phyloP scores from a whole-genome alignment of 2,329 filamentous ascomycete species.

The Fusarium bactridioides region DNA sequence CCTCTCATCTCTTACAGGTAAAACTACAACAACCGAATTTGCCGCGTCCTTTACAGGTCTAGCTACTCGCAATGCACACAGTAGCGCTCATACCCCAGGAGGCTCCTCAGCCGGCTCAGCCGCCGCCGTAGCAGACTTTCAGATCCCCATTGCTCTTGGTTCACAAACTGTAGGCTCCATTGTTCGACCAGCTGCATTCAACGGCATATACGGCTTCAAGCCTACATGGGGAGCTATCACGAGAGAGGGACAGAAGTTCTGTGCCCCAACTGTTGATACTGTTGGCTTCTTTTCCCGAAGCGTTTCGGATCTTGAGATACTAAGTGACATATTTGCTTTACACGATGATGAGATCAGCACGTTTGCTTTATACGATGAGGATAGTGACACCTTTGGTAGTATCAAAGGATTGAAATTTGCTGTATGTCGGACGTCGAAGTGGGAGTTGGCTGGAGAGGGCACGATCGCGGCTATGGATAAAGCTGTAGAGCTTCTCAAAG shows the following conservation, averaged over 20 bases:
- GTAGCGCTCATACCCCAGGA: conserved; percentile 66
- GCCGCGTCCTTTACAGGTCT: conserved; percentile 59
- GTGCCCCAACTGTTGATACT: conserved; percentile 67
- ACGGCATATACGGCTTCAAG: conserved; percentile 70
- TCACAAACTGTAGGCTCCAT: conserved; percentile 73
- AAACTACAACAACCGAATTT: conserved; percentile 59
- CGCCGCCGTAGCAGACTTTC: conserved; percentile 71
- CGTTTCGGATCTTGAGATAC: conserved; percentile 64
- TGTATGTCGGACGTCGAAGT: conserved; percentile 61
- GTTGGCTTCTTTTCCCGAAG: conserved; percentile 67
- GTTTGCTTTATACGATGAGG: not conserved
- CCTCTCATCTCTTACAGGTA: conserved; percentile 59
- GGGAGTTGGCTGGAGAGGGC: conserved; percentile 55
- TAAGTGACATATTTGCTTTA: conserved; percentile 63
- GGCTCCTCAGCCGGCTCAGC: conserved; percentile 73
- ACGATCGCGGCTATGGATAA: conserved; percentile 53
- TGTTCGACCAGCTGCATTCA: conserved; percentile 71
- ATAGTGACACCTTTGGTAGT: too few species aligned
- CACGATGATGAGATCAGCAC: conserved; percentile 55
- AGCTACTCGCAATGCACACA: conserved; percentile 67
- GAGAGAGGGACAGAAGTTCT: conserved; percentile 67
- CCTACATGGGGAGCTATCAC: conserved; percentile 71
- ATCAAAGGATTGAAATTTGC: conserved; percentile 62
- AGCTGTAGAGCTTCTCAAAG: conserved; percentile 50
- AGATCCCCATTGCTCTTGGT: conserved; percentile 67